Evolutionary conservation across 495 filamentous ascomycete genomes (phyloP), one percentile per base, ranked within the genome.

Genomic region (Cercophora scortea): DNA sequence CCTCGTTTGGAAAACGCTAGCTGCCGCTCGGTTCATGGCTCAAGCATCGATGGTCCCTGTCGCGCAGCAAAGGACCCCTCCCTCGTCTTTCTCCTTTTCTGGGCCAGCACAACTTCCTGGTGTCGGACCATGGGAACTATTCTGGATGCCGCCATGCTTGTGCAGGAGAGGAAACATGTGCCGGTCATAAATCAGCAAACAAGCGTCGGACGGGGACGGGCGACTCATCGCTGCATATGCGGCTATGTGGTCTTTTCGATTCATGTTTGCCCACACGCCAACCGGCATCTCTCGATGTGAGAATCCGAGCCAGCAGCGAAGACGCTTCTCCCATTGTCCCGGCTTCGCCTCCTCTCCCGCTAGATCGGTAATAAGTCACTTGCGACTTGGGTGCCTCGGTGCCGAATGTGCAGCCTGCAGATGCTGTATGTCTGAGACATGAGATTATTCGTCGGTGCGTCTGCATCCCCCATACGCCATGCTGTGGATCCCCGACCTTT

Each of bases 11-110:
- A 34, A 36, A 35, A 52, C 48, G 49, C 52, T 56, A 49, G 49
- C 47, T 56, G 42, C 34, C 32, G 17, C 36, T 38, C 36, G 10
- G 9, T 38, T 38, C 36, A 10, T 13, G 10, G 16, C 39, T 42
- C 47, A 45, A 52, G 35, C 55, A 58, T 52, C 53, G 43, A 53
- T 42, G 10, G 45, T 42, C 43, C 46, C 42, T 61, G 58, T 49
- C 54, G 32, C 47, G 25, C 25, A 25, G 25, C 25, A 25, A 25
- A 45, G 36, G 15, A 43, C 10, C 41, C 17, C 12, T 11, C 18
- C 18, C 32, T n/a, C 10, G 8, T 18, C 19, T 5, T 16, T 17
- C 46, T 36, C 13, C 46, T 36, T 35, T 32, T 48, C 46, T 38
- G 32, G 6, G 35, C 36, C 46, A 33, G 43, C 17, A 6, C 43